Conservation (phyloP, 805 yeast genomes). For the Saturnispora besseyi region DNA sequence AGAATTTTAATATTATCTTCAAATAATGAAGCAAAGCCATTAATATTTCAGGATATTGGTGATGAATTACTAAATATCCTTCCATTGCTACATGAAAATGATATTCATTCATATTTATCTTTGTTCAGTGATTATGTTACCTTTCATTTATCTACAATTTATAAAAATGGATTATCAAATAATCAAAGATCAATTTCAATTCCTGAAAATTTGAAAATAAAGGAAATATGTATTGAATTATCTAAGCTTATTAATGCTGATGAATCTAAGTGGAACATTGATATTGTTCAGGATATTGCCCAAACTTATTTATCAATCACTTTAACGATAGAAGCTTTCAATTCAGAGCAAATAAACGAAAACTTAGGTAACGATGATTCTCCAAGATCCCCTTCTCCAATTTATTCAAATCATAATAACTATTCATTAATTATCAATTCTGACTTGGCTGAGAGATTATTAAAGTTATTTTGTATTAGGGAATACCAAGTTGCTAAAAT, state of each 20-base stretch:
- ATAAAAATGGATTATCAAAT: neutral
- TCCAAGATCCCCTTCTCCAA: neutral
- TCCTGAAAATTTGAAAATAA: neutral
- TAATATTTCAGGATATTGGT: slow-evolving; percentile 2
- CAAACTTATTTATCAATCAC: neutral
- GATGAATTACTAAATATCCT: slow-evolving; percentile 2
- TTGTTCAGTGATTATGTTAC: neutral
- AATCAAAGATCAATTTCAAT: neutral
- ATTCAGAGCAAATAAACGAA: neutral
- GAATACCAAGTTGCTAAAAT: slow-evolving; percentile 39
- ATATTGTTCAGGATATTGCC: neutral
- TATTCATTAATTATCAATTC: neutral
- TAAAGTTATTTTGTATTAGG: slow-evolving; percentile 37
- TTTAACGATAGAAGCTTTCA: slow-evolving; percentile 5
- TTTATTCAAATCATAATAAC: neutral
- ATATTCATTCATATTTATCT: slow-evolving; percentile 5
- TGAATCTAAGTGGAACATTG: neutral
- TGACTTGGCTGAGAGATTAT: slow-evolving; percentile 22
- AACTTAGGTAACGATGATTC: neutral
- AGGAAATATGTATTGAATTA: neutral
- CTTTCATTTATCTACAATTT: slow-evolving; percentile 1
- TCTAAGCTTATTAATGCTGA: neutral
- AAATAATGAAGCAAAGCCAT: neutral
- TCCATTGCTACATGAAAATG: neutral
- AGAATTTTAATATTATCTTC: neutral